Evolutionary conservation across 345 rosid species (phyloP), one percentile per base, ranked within the genome.

Genomic region (Bretschneidera sinensis): DNA sequence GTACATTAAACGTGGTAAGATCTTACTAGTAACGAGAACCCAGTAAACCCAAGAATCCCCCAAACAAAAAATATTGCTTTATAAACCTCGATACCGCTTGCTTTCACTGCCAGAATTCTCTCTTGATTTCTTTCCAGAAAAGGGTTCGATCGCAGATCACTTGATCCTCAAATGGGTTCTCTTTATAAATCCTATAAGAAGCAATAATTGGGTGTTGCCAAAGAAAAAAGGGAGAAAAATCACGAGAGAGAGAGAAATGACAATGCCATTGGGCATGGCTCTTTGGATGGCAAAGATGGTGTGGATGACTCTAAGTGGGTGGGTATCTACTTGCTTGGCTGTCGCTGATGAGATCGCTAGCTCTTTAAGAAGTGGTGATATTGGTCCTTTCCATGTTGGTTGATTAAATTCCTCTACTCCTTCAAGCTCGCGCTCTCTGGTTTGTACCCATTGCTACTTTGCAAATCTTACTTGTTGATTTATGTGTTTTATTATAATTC

Each of bases 261-360:
- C 84, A 60, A 56, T 89, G 84, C 83, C 88, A 24, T 78, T 73
- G 85, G 76, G 66, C 20, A 54, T 78, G 75, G 70, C 89, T 43
- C 43, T 83, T 24, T 83, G 83, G 91, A 55, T 85, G 78, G 81
- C 81, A 51, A 81, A 60, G 71, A 59, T 83, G 82, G 95, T 87
- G 20, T 83, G 86, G 95, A 9, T 79, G 20, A 83, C 85, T 28
- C 76, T 94, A 0, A 65, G 61, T 6, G 89, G 96, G n/a, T 90
- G 92, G 86, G 76, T 88, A 23, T 83, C 81, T 68, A 84, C 97
- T 20, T 88, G 96, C 64, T 71, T 94, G 64, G 65, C 85, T 24
- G 85, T 94, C 24, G 97, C 97, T 63, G 96, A 90, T 66, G 99
- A 90, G 62, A 57, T 94, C 59, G 96, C 97, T 56, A 35, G 57